Evolutionary conservation across 2,329 filamentous ascomycete genomes (phyloP).

Genomic region (Blumeriella jaapii): DNA sequence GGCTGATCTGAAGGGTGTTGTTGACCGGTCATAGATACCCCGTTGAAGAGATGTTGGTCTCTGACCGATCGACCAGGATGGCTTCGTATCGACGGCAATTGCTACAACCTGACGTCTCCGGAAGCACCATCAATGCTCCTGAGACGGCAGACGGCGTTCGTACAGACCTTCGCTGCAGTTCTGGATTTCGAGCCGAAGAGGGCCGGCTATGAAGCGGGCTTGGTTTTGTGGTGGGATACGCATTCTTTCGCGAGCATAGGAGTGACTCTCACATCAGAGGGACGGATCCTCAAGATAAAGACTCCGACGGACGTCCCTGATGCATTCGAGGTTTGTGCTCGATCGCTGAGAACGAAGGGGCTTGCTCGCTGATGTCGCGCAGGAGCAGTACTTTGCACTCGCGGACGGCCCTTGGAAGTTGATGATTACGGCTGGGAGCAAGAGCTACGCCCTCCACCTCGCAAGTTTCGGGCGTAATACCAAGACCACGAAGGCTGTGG

Average conservation of each 20-base stretch:
- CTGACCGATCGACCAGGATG: conserved; percentile 33
- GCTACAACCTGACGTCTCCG: conserved; percentile 39
- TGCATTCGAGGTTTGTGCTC: background rate
- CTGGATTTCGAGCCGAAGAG: conserved; percentile 36
- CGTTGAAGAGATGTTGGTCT: conserved; percentile 35
- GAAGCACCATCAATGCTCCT: conserved; percentile 40
- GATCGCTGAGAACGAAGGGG: background rate
- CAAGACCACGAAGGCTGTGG: background rate
- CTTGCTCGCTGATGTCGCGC: background rate
- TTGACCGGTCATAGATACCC: conserved; percentile 31
- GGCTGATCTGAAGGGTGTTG: background rate
- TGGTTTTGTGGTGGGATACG: conserved; percentile 43
- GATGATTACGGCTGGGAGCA: background rate
- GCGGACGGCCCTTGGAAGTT: background rate
- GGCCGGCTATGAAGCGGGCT: conserved; percentile 38
- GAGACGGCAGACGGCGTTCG: conserved; percentile 39
- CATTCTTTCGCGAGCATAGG: conserved; percentile 34
- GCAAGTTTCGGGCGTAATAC: background rate
- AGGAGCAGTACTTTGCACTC: background rate
- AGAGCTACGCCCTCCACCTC: background rate
- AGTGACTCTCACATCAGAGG: conserved; percentile 16
- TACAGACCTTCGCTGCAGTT: conserved; percentile 32
- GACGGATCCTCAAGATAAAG: background rate
- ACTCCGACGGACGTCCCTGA: background rate
- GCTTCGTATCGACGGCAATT: conserved; percentile 39